Evolutionary conservation across 2,329 filamentous ascomycete species (phyloP), one percentile per base, ranked within the genome.

Genomic region (Talaromyces sp.): DNA sequence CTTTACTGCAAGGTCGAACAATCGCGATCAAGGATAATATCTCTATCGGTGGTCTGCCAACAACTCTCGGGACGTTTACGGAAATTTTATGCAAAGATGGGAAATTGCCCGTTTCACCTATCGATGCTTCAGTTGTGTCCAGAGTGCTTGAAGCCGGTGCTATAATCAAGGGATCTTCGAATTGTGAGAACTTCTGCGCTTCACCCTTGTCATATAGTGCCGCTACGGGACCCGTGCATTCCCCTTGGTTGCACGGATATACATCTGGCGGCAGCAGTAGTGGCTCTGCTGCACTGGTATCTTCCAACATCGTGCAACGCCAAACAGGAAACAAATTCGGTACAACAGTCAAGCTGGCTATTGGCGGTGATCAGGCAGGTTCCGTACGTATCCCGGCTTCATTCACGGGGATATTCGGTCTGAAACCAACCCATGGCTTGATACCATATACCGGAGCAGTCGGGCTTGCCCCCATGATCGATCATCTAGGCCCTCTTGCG

Each of bases 381-480:
- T 77, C 75, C 3, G 75, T 79, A 9, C 72, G 77, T 11, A 66
- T 78, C 13, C 79, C 79, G 0, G 74, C 79, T 1, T 72, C 78
- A 0, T 79, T 77, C 67, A 76, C 72, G 33, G 79, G 79, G 1
- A 70, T 81, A 35, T 81, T 81, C 60, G 79, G 79, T 3, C 70
- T 81, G 5, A 85, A 85, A 65, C 78, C 82, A 0, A 83, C 82
- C 0, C 77, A 80, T 70, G 82, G 82, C 0, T 71, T 84, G 2
- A 76, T 84, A 1, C 82, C 82, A 0, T 84, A 84, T 66, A 84
- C 82, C 0, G 82, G 82, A 0, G 80, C 82, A 7, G 75, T 75
- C 37, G 70, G 77, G 24, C 66, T 79, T 48, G 71, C 82, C 59
- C 74, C 77, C 0, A 76, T 77, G 59, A 76, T 79, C 54, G 82